Conservation (phyloP, 2,329 filamentous ascomycete species). For the Pseudocercospora eumusae region DNA sequence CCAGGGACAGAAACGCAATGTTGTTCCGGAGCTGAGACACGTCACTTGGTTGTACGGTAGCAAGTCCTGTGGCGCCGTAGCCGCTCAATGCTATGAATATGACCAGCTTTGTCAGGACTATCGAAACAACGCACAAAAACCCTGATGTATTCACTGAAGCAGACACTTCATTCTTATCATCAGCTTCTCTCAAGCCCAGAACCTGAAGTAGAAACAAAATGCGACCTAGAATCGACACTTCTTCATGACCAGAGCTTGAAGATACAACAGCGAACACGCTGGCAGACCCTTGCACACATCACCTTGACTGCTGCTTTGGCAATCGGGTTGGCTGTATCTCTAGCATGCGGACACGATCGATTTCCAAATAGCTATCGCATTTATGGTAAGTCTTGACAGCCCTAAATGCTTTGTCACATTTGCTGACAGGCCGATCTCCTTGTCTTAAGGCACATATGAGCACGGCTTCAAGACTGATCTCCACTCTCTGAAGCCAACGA, state of each 20-base stretch:
- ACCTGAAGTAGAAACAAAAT: not conserved
- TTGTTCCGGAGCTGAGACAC: no score
- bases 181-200: not conserved
- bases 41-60: no score
- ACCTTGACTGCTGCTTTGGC: not conserved
- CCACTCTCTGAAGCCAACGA: conserved; percentile 3
- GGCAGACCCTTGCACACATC: not conserved
- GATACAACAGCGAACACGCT: not conserved
- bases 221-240: not conserved
- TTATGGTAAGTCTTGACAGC: not conserved
- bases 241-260: no score
- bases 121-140: no score
- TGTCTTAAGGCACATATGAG: not conserved
- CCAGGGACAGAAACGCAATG: no score
- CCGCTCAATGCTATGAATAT: no score
- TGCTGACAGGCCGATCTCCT: no score
- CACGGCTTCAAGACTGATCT: conserved; percentile 7
- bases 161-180: not conserved
- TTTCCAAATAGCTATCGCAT: not conserved
- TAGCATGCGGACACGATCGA: conserved; percentile 4
- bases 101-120: no score
- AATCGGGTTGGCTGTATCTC: not conserved
- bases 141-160: not conserved
- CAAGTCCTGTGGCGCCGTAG: no score
- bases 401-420: not conserved